These are phyloP conservation scores for Cynanchum wilfordii DNA, from an alignment of 257 asterid species.

Conservation along the genomic window DNA sequence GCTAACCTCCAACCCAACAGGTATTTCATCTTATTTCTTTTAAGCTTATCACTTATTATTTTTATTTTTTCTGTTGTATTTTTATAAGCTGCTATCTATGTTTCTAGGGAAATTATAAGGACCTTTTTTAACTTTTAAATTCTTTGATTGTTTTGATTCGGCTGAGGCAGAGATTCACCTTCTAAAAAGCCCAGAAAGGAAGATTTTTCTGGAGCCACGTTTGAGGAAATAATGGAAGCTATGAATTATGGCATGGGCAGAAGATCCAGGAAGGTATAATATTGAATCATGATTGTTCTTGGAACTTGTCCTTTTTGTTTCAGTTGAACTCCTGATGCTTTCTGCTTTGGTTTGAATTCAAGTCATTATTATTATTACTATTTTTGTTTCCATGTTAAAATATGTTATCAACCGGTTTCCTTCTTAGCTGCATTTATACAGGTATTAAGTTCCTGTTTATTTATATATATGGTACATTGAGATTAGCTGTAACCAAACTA, in stretches of 20 bases:
- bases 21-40: conserved; percentile 3
- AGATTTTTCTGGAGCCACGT: conserved; percentile 46
- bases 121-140: too few relatives aligned
- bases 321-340: background rate
- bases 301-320: background rate
- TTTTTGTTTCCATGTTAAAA: background rate
- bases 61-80: background rate
- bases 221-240: conserved; percentile 69
- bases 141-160: background rate
- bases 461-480: background rate
- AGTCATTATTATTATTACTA: background rate
- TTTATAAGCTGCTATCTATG: background rate
- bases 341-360: background rate
- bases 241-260: conserved; percentile 57
- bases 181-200: conserved; percentile 63
- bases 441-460: background rate
- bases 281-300: background rate
- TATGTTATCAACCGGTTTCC: background rate
- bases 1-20: conserved; percentile 19
- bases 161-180: conserved; percentile 35
- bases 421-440: background rate
- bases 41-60: background rate
- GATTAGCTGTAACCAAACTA: background rate
- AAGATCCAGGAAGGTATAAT: conserved; percentile 63
- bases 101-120: background rate